These are phyloP conservation scores for Fibroporia radiculosa DNA, from an alignment of 768 basidiomycete species.

Conservation along the genomic window DNA sequence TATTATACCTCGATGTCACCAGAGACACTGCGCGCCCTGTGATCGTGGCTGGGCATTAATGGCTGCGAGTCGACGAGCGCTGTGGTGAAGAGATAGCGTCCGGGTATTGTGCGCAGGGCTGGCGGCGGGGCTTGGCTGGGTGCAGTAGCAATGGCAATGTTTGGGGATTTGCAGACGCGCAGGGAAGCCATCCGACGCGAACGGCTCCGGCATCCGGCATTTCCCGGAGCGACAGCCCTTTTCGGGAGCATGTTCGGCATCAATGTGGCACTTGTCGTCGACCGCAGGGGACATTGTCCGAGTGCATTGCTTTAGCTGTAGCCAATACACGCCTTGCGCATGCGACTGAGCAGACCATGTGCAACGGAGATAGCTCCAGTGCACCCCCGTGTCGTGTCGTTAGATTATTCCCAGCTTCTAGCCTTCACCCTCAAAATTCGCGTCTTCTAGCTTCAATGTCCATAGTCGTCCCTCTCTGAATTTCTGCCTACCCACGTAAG, in stretches of 20 bases:
- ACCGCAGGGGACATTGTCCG: too few relatives aligned
- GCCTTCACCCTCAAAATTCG: neutral
- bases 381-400: neutral
- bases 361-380: neutral
- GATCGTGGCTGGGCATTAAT: constrained; percentile 42
- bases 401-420: neutral
- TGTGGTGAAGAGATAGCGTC: neutral
- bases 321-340: too few relatives aligned
- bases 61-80: neutral
- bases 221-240: neutral
- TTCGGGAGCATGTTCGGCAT: neutral
- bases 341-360: too few relatives aligned
- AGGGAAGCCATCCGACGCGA: constrained; percentile 1
- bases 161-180: neutral
- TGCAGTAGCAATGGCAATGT: too few relatives aligned
- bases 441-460: neutral
- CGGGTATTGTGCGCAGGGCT: too few relatives aligned
- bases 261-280: neutral
- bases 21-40: constrained; percentile 56
- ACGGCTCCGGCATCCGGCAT: neutral
- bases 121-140: too few relatives aligned
- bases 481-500: neutral
- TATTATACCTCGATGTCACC: constrained; percentile 44
- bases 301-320: too few relatives aligned
- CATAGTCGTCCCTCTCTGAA: neutral